Evolutionary conservation across 1,139 yeast genomes (phyloP).

Genomic region (Nematodospora anomalae): DNA sequence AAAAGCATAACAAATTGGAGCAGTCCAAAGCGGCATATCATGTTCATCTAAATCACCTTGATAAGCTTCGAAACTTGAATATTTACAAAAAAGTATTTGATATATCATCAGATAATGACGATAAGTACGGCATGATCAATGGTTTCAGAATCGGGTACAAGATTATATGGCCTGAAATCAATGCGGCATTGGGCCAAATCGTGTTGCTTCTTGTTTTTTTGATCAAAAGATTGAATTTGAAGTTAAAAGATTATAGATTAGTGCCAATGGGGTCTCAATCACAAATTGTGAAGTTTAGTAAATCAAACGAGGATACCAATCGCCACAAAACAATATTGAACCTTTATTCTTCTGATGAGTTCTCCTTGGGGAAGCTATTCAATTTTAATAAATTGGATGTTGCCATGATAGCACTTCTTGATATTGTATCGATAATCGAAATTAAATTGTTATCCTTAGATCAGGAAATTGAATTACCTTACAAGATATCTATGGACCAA

Average conservation of each 20-base stretch:
- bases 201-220: constrained; percentile 69
- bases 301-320: constrained; percentile 22
- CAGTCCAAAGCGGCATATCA: constrained; percentile 64
- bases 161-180: constrained; percentile 88
- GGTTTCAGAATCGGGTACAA: constrained; percentile 74
- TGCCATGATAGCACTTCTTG: constrained; percentile 74
- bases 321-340: constrained; percentile 35
- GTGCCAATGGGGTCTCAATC: constrained; percentile 88
- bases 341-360: constrained; percentile 64
- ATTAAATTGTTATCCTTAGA: constrained; percentile 48
- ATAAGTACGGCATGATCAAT: constrained; percentile 84
- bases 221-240: constrained; percentile 54
- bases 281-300: constrained; percentile 57
- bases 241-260: constrained; percentile 59
- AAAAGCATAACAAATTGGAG: constrained; percentile 53
- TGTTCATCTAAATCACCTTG: constrained; percentile 61
- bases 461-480: constrained; percentile 69
- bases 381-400: constrained; percentile 71
- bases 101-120: constrained; percentile 66
- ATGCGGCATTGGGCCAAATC: constrained; percentile 89
- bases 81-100: constrained; percentile 80
- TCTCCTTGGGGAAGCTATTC: constrained; percentile 65
- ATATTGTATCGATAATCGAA: constrained; percentile 60
- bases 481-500: constrained; percentile 54
- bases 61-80: constrained; percentile 68